phyloP scores from a whole-genome alignment of 2,329 filamentous ascomycete species.

The Ceratocystis colombiana region DNA sequence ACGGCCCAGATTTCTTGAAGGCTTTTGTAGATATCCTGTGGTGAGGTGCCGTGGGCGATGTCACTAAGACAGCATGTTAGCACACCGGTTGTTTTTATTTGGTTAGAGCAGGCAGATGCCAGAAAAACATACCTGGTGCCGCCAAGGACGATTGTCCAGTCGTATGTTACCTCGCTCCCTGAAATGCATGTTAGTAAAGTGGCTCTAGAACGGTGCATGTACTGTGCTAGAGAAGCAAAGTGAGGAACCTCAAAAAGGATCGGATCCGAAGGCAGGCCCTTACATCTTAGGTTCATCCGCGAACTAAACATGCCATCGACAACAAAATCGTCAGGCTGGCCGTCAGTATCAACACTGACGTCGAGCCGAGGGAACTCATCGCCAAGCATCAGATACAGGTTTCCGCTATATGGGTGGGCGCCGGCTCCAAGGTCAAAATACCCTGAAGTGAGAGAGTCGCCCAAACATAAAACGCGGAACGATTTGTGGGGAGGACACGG shows the following conservation, averaged over 20 bases:
- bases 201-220: neutral
- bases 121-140: conserved; percentile 47
- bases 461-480: conserved; percentile 52
- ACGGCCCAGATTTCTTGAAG: conserved; percentile 44
- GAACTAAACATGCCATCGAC: conserved; percentile 31
- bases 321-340: conserved; percentile 44
- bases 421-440: conserved; percentile 37
- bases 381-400: conserved; percentile 40
- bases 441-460: conserved; percentile 54
- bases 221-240: neutral
- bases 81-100: neutral
- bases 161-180: conserved; percentile 33
- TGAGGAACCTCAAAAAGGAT: neutral
- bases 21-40: conserved; percentile 39
- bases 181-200: conserved; percentile 9
- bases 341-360: conserved; percentile 39
- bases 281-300: conserved; percentile 34
- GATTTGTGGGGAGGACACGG: conserved; percentile 27
- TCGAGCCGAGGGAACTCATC: conserved; percentile 38
- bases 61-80: conserved; percentile 36
- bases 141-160: conserved; percentile 55
- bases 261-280: conserved; percentile 23
- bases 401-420: conserved; percentile 45
- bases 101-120: neutral
- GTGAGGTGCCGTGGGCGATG: conserved; percentile 35